phyloP scores from a whole-genome alignment of 2,329 filamentous ascomycete species.

The Elsinoe necatrix region DNA sequence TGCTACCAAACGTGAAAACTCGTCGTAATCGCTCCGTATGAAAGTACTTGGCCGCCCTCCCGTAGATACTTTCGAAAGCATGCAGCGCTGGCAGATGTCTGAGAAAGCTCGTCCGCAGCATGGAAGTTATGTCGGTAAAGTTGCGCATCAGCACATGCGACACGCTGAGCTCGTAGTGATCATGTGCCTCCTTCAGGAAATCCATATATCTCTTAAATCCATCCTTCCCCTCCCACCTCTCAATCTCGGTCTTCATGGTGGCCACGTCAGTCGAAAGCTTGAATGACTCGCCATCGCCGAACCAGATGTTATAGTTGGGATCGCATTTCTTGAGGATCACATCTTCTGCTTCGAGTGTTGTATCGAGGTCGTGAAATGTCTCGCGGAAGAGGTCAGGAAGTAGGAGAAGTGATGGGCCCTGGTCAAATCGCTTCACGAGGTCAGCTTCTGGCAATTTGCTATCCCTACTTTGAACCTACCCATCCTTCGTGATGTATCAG shows the following conservation, averaged over 20 bases:
- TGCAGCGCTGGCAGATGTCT: slow-evolving; percentile 52
- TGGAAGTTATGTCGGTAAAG: slow-evolving; percentile 52
- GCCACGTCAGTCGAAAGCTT: slow-evolving; percentile 58
- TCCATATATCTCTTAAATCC: slow-evolving; percentile 61
- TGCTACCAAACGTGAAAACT: slow-evolving; percentile 69
- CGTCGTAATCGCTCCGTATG: slow-evolving; percentile 58
- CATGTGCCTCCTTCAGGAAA: slow-evolving; percentile 59
- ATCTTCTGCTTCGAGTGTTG: slow-evolving; percentile 56
- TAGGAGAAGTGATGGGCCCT: slow-evolving; percentile 65
- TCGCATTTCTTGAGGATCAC: slow-evolving; percentile 62
- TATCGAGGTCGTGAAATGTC: slow-evolving; percentile 60
- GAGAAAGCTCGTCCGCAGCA: slow-evolving; percentile 53
- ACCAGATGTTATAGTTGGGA: slow-evolving; percentile 68
- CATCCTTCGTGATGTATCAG: slow-evolving; percentile 53
- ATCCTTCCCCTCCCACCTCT: slow-evolving; percentile 62
- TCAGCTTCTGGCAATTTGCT: not conserved
- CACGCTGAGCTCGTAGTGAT: slow-evolving; percentile 61
- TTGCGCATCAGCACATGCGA: slow-evolving; percentile 59
- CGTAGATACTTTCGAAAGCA: slow-evolving; percentile 63
- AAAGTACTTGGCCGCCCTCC: slow-evolving; percentile 58
- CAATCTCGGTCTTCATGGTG: slow-evolving; percentile 63
- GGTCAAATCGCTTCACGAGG: slow-evolving; percentile 54
- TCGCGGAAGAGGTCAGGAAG: slow-evolving; percentile 63
- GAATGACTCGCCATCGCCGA: slow-evolving; percentile 57
- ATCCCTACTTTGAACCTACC: slow-evolving; percentile 8